Evolutionary conservation across 2,329 filamentous ascomycete genomes (phyloP), one percentile per base, ranked within the genome.

Genomic region (Orbilia ellipsospora): DNA sequence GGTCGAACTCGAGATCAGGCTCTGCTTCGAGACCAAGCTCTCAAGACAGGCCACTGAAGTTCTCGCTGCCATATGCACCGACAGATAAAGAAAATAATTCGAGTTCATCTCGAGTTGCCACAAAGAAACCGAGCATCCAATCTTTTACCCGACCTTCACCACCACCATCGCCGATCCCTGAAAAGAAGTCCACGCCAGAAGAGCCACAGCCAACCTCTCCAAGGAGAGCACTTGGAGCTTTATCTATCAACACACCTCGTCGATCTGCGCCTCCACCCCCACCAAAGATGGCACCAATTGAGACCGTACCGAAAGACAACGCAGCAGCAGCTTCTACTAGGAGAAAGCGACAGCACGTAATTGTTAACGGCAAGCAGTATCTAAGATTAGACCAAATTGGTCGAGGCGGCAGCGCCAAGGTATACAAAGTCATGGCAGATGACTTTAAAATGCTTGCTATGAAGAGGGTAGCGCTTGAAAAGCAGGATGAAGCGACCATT

Each of bases 221-320:
- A 15, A 67, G 73, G 52, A 70, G 56, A 16, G 73, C 73, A 0
- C 73, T 78, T 16, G 73, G 66, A n/a, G 60, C 54, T n/a, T 42
- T 75, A 52, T 72, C 73, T 44, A 67, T 70, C 67, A 90, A 89
- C 78, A 97, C 93, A 2, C 93, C 93, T 10, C 91, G 89, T 80
- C 86, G 93, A 78, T 87, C 91, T 20, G 92, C 92, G 1, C 90
- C 89, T 0, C 83, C 85, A 16, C 94, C 94, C 1, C 93, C 31
- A 36, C 94, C 95, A 0, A 98, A 97, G 82, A 98, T 98, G 94
- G 95, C 92, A 0, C 91, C 97, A 6, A 84, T 97, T n/a, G 93
- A 98, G 78, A 94, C 93, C 1, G 45, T 52, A 8, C 48, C 40
- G 15, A 97, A 94, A 0, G 89, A 91, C 1, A 90, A 90, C 10